These are phyloP conservation scores for Kalaharituber pfeilii DNA, from an alignment of 2,329 filamentous ascomycete species.

Conservation along the genomic window DNA sequence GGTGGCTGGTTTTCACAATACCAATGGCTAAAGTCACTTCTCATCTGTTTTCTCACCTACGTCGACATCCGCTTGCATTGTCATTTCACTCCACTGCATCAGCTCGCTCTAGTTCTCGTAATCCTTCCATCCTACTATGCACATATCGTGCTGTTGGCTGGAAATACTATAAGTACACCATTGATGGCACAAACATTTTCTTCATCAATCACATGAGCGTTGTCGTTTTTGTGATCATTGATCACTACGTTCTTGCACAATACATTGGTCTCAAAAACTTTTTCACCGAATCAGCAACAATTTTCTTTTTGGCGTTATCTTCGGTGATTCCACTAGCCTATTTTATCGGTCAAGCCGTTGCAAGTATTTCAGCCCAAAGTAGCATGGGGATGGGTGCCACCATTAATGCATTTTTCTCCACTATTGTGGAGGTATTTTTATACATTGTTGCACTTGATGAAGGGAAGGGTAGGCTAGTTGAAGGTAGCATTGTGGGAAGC, in stretches of 20 bases:
- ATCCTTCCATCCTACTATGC: conserved; percentile 78
- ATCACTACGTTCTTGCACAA: conserved; percentile 56
- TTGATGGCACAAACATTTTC: conserved; percentile 97
- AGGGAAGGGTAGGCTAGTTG: conserved; percentile 81
- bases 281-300: conserved; percentile 65
- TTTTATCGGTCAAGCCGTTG: conserved; percentile 95
- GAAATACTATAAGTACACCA: conserved; percentile 98
- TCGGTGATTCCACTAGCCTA: conserved; percentile 95
- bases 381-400: conserved; percentile 96
- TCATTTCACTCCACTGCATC: conserved; percentile 73
- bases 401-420: conserved; percentile 96
- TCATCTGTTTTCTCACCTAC: conserved; percentile 75
- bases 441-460: conserved; percentile 89
- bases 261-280: conserved; percentile 28
- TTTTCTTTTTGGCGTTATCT: conserved; percentile 67
- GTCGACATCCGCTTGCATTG: conserved; percentile 77
- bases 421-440: conserved; percentile 89
- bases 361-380: conserved; percentile 94
- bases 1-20: conserved; percentile 94
- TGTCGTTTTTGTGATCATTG: conserved; percentile 85
- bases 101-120: conserved; percentile 50
- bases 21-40: conserved; percentile 95
- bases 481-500: conserved; percentile 92
- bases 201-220: conserved; percentile 90
- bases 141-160: conserved; percentile 88